Evolutionary conservation across 148 eudicot species (phyloP).

Genomic region (Rhododendron mucronatum): DNA sequence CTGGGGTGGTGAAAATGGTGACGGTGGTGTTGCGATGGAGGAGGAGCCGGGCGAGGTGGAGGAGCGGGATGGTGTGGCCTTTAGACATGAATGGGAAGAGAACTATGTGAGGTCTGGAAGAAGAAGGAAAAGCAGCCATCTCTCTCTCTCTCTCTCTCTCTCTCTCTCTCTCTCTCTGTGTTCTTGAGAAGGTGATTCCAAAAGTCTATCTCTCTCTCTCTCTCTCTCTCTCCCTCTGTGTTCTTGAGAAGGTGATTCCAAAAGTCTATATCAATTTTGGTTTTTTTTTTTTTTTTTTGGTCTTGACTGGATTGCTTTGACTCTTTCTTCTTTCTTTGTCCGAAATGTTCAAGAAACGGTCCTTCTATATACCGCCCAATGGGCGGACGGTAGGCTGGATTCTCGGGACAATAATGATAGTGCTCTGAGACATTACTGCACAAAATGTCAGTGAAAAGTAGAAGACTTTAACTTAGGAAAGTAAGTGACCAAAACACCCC

Average conservation of each 20-base stretch:
- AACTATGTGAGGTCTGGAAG: background rate
- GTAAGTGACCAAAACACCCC: too few species aligned
- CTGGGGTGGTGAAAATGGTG: background rate
- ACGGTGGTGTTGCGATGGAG: background rate
- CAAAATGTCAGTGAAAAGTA: too few species aligned
- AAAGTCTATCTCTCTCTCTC: background rate
- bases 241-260: background rate
- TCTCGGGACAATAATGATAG: too few species aligned
- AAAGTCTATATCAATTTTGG: too few species aligned
- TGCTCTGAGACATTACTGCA: too few species aligned
- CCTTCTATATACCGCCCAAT: too few species aligned
- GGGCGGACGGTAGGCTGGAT: too few species aligned
- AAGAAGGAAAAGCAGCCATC: background rate
- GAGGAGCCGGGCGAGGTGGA: background rate
- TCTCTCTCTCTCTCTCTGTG: background rate
- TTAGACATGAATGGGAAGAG: background rate
- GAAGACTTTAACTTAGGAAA: too few species aligned
- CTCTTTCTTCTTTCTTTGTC: too few species aligned
- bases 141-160: background rate
- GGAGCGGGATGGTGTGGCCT: background rate
- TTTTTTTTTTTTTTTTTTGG: too few species aligned
- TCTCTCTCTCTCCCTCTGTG: background rate
- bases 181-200: background rate
- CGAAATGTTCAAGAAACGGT: too few species aligned
- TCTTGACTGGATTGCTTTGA: too few species aligned